Evolutionary conservation across 2,329 filamentous ascomycete species (phyloP).

Genomic region (Teratosphaeriaceae sp.): DNA sequence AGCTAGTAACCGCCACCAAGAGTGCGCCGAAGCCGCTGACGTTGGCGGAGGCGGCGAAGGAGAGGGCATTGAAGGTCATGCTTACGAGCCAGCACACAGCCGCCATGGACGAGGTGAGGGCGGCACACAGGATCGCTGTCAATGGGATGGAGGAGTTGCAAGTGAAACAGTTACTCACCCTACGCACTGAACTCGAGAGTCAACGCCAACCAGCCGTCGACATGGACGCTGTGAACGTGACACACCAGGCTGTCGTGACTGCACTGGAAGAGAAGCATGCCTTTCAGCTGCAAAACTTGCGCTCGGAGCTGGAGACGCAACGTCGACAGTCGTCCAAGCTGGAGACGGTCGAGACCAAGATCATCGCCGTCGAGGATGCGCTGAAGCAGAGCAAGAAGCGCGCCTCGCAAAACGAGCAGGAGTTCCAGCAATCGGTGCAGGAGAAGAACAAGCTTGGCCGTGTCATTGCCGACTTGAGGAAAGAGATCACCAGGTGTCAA

Average conservation of each 20-base stretch:
- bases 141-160: constrained; percentile 17
- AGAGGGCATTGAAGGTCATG: constrained; percentile 7
- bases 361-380: constrained; percentile 27
- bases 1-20: constrained; percentile 5
- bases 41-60: constrained; percentile 6
- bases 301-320: constrained; percentile 20
- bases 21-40: constrained; percentile 7
- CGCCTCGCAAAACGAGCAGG: constrained; percentile 24
- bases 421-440: constrained; percentile 23
- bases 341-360: constrained; percentile 25
- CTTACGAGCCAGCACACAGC: constrained; percentile 4
- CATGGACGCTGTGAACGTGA: constrained; percentile 26
- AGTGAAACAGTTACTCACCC: constrained; percentile 15
- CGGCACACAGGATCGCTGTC: constrained; percentile 13
- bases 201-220: constrained; percentile 16
- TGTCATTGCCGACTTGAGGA: constrained; percentile 27
- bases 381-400: constrained; percentile 21
- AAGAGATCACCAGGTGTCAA: constrained; percentile 30
- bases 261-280: constrained; percentile 17
- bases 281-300: constrained; percentile 17
- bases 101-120: constrained; percentile 13
- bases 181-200: constrained; percentile 21
- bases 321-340: constrained; percentile 20
- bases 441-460: constrained; percentile 24
- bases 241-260: constrained; percentile 11